A percentile compares a stretch with the other conserved stretches of the same genome.
These are phyloP conservation scores for Kwoniella heveanensis DNA, from an alignment of 768 basidiomycete genomes.

Conservation along the genomic window DNA sequence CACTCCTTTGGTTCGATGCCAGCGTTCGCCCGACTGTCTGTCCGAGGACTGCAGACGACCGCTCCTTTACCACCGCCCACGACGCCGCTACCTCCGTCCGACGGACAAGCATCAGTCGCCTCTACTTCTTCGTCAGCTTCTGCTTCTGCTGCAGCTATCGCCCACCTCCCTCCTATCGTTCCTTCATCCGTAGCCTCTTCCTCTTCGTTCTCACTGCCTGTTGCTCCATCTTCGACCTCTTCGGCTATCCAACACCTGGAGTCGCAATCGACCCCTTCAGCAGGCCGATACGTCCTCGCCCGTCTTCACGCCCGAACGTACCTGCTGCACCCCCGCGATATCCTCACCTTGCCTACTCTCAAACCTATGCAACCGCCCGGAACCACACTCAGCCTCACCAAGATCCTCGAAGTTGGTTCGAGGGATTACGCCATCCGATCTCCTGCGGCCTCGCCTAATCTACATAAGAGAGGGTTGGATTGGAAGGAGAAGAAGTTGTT, in stretches of 20 bases:
- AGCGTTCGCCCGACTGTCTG: constrained; percentile 23
- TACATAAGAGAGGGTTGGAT: constrained; percentile 21
- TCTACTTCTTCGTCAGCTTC: constrained; percentile 26
- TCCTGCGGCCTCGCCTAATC: constrained; percentile 26
- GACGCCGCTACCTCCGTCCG: constrained; percentile 22
- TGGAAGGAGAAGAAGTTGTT: constrained; percentile 21
- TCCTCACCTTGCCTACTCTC: constrained; percentile 89
- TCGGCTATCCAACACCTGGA: constrained; percentile 73
- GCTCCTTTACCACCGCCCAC: constrained; percentile 42
- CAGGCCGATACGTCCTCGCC: constrained; percentile 79
- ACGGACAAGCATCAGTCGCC: constrained; percentile 7
- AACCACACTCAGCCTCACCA: constrained; percentile 75
- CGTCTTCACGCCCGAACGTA: constrained; percentile 83
- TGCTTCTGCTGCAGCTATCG: constrained; percentile 18
- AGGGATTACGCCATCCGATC: constrained; percentile 85
- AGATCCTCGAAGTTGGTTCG: constrained; percentile 92
- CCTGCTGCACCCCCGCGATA: constrained; percentile 83
- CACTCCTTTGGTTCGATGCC: no score
- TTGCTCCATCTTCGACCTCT: constrained; percentile 46
- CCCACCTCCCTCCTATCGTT: constrained; percentile 36
- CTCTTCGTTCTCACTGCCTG: neutral
- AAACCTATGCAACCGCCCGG: constrained; percentile 75
- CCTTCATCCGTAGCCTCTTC: constrained; percentile 23
- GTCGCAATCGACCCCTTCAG: constrained; percentile 75
- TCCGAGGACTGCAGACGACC: constrained; percentile 39